Conservation (phyloP, 2,329 filamentous ascomycete genomes). For the Colletotrichum truncatum region DNA sequence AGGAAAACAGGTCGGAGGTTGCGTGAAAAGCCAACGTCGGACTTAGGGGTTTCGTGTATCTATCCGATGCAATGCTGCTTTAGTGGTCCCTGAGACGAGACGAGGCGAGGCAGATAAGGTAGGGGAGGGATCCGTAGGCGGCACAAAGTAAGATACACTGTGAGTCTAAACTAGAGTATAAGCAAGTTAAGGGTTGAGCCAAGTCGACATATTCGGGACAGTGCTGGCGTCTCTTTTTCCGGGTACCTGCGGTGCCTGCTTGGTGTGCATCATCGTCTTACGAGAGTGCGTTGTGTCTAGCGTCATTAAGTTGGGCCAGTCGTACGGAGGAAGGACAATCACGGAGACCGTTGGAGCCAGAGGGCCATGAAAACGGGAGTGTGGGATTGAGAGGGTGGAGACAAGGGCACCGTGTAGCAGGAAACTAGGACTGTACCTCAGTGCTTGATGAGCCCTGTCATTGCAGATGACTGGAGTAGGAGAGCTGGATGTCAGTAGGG, state of each 20-base stretch:
- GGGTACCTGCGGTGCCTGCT: slow-evolving; percentile 12
- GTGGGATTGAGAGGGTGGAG: neutral
- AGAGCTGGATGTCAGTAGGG: too few relatives aligned
- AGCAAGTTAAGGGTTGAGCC: neutral
- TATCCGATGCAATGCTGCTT: neutral
- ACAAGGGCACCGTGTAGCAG: neutral
- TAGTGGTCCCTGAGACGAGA: neutral
- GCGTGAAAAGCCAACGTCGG: neutral
- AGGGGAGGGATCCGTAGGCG: neutral
- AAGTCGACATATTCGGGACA: neutral
- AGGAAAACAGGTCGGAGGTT: slow-evolving; percentile 7
- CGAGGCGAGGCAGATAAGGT: neutral
- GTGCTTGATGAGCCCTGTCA: neutral
- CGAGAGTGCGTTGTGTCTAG: slow-evolving; percentile 16
- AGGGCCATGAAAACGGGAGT: neutral
- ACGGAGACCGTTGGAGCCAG: neutral
- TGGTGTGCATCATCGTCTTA: slow-evolving; percentile 22
- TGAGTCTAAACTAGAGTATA: neutral
- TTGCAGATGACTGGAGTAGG: neutral
- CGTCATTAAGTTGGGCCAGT: slow-evolving; percentile 13
- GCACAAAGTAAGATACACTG: slow-evolving; percentile 1
- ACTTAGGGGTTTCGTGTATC: slow-evolving; percentile 11
- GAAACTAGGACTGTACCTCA: slow-evolving; percentile 1
- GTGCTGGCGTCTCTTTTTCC: neutral
- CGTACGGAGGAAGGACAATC: slow-evolving; percentile 1